Base-by-base conservation (phyloP, 371 early-diverging fungal species). In the Actinomucor elegans region DNA sequence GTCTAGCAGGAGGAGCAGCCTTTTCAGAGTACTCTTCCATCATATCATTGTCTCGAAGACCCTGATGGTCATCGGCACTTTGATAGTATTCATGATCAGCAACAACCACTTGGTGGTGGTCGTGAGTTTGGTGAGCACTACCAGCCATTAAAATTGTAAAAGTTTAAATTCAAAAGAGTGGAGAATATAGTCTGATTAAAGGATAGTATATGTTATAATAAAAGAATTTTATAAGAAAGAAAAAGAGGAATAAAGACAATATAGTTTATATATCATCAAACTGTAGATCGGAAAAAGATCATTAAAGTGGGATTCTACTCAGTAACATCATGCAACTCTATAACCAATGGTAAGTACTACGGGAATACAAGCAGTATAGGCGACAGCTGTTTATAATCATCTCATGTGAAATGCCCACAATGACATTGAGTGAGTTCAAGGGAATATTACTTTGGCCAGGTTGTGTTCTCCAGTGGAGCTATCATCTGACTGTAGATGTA, bases 11-110 rank as follows among this genome's bases (percentile, higher is more conserved):
- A 40, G 64, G 64, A 27, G 69, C 57, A 21, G 67, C 64, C 29
- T 77, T 77, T 55, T 77, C 77, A 24, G 64, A 42, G 43, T 77
- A 77, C 34, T 73, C 77, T 43, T 77, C 77, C 60, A 73, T 57
- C n/a, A 59, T 35, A 20, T 55, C 59, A 31, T 67, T 58, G n/a
- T 48, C 34, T 5, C 51, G 50, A 37, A 45, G 46, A 35, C 29
- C 35, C 14, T 14, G 8, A 12, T 55, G 26, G 8, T 55, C 48
- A 7, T 41, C 24, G 11, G 41, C 41, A 17, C 26, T 18, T 8
- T 40, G 32, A 55, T 55, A 41, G 42, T 48, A 55, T 8, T 40
- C 33, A 27, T 31, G 48, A 38, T 31, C 38, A 31, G 45, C 46
- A 34, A 48, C 29, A 24, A 40, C 48, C 12, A 58, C 38, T 44